A percentile compares a stretch with the other conserved stretches of the same genome.
Evolutionary conservation across 2,329 filamentous ascomycete genomes (phyloP).

Genomic region (Setomelanomma holmii): DNA sequence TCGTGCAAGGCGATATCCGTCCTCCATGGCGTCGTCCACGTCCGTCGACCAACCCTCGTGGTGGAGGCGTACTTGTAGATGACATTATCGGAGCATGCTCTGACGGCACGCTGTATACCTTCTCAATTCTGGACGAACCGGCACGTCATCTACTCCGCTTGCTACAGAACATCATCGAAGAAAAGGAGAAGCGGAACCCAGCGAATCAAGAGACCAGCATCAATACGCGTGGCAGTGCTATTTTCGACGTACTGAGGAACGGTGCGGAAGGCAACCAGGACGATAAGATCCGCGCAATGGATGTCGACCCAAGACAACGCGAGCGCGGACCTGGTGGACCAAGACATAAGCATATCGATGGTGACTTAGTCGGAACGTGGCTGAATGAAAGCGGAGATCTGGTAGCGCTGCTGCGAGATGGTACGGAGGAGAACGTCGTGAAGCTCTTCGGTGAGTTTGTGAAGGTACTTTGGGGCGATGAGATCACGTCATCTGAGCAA

Average conservation of each 20-base stretch:
- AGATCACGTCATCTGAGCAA: conserved; percentile 22
- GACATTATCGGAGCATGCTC: conserved; percentile 59
- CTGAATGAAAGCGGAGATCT: conserved; percentile 34
- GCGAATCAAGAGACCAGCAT: conserved; percentile 17
- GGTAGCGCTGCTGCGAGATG: conserved; percentile 11
- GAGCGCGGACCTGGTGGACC: conserved; percentile 18
- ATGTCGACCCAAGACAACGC: conserved; percentile 34
- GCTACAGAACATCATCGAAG: conserved; percentile 68
- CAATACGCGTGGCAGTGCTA: conserved; percentile 21
- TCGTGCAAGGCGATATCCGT: conserved; percentile 59
- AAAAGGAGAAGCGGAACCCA: conserved; percentile 22
- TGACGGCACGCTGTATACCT: conserved; percentile 61
- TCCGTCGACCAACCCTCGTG: conserved; percentile 11
- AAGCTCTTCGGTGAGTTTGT: conserved; percentile 36
- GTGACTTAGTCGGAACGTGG: conserved; percentile 48
- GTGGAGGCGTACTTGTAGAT: conserved; percentile 50
- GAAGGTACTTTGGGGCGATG: conserved; percentile 11
- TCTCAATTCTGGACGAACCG: conserved; percentile 68
- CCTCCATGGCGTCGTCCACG: conserved; percentile 42
- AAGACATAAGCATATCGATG: conserved; percentile 51
- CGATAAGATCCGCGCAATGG: conserved; percentile 22
- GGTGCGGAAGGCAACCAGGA: conserved; percentile 28
- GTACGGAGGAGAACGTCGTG: conserved; percentile 27
- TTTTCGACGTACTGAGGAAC: conserved; percentile 33
- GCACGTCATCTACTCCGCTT: conserved; percentile 75